A percentile compares a stretch with the other conserved stretches of the same genome.
Evolutionary conservation across 2,329 filamentous ascomycete genomes (phyloP).

Genomic region (Talaromyces sp.): DNA sequence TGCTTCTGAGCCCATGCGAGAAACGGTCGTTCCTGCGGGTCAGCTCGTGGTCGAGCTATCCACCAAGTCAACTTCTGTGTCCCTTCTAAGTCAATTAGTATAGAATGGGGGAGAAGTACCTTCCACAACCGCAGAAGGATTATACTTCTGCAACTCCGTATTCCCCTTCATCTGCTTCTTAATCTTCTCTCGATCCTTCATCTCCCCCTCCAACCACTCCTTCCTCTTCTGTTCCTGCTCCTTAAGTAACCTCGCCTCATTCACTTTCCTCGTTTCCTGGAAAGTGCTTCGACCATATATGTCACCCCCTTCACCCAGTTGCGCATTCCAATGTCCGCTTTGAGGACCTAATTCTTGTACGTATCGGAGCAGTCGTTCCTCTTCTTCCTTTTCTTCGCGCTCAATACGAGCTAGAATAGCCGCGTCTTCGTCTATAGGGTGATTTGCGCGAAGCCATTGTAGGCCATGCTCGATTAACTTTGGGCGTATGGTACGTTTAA

Average conservation of each 20-base stretch:
- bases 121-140: constrained; percentile 37
- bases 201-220: constrained; percentile 55
- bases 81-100: neutral
- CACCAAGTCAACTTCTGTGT: neutral
- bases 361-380: constrained; percentile 37
- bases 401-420: constrained; percentile 49
- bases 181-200: constrained; percentile 38
- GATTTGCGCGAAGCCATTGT: constrained; percentile 43
- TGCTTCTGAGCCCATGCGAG: constrained; percentile 47
- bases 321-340: constrained; percentile 44
- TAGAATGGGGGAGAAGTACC: constrained; percentile 26
- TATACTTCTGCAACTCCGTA: constrained; percentile 38
- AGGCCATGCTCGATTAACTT: constrained; percentile 39
- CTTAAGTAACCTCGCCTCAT: constrained; percentile 40
- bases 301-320: constrained; percentile 42
- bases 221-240: constrained; percentile 51
- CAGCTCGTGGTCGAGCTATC: constrained; percentile 41
- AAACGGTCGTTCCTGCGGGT: constrained; percentile 39
- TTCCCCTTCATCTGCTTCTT: constrained; percentile 34
- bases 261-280: constrained; percentile 39
- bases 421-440: constrained; percentile 49
- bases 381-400: constrained; percentile 39
- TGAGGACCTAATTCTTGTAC: constrained; percentile 46
- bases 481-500: constrained; percentile 34
- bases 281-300: constrained; percentile 45